phyloP scores from a whole-genome alignment of 257 asterid species.

The Phtheirospermum japonicum region DNA sequence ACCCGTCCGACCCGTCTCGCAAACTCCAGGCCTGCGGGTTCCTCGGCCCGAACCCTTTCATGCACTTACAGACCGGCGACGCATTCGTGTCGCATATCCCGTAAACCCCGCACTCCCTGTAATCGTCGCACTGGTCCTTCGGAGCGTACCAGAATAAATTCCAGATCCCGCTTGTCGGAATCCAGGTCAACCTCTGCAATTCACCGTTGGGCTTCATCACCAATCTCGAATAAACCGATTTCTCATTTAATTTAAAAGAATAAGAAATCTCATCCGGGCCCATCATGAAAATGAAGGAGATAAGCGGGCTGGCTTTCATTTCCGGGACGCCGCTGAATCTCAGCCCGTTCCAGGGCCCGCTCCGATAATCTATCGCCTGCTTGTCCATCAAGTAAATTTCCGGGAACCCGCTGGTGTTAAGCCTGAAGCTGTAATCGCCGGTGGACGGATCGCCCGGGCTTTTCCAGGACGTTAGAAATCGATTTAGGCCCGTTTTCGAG shows the following conservation, averaged over 20 bases:
- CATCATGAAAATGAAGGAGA: conserved; percentile 44
- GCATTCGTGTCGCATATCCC: conserved; percentile 72
- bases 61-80: conserved; percentile 74
- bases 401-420: conserved; percentile 59
- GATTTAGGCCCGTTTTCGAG: conserved; percentile 49
- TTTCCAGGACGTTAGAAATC: conserved; percentile 70
- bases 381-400: conserved; percentile 40
- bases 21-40: conserved; percentile 64
- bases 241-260: conserved; percentile 38
- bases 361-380: conserved; percentile 39
- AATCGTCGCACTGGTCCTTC: conserved; percentile 76
- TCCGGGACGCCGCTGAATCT: conserved; percentile 91
- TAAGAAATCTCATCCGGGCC: conserved; percentile 41
- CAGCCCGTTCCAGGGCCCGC: conserved; percentile 92
- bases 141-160: conserved; percentile 74
- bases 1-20: conserved; percentile 83
- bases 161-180: conserved; percentile 52
- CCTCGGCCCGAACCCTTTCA: conserved; percentile 58
- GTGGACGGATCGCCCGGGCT: conserved; percentile 56
- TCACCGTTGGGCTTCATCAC: conserved; percentile 31
- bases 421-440: conserved; percentile 67
- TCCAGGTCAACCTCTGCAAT: conserved; percentile 64
- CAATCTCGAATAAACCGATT: conserved; percentile 57
- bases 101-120: conserved; percentile 60
- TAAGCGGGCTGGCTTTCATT: conserved; percentile 49